Conservation (phyloP, 345 rosid genomes). For the Laguncularia racemosa region DNA sequence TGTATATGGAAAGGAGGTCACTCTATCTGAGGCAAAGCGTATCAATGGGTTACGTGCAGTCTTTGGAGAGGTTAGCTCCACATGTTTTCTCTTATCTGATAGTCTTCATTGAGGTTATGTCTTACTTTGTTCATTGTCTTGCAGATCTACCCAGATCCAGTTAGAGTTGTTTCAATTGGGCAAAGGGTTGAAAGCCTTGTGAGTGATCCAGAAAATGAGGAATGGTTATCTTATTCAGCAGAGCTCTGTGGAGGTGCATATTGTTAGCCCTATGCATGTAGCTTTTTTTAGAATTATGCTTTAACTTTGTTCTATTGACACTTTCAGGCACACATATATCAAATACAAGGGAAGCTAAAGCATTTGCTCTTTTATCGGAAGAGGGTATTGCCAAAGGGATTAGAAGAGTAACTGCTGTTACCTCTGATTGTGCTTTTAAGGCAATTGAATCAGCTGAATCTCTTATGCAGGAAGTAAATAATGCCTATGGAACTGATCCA, state of each 20-base stretch:
- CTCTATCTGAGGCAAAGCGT: constrained; percentile 65
- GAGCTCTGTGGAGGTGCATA: constrained; percentile 91
- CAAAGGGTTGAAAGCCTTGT: constrained; percentile 68
- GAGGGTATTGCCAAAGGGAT: constrained; percentile 96
- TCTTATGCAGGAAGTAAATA: constrained; percentile 64
- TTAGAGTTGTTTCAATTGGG: constrained; percentile 91
- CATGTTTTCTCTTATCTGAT: constrained; percentile 8
- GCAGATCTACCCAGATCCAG: constrained; percentile 93
- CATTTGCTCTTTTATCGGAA: constrained; percentile 91
- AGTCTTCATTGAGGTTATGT: constrained; percentile 1
- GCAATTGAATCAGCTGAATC: constrained; percentile 53
- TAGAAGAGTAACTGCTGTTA: constrained; percentile 84
- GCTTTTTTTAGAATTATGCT: constrained; percentile 10
- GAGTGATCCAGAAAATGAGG: constrained; percentile 72
- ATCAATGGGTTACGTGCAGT: constrained; percentile 87
- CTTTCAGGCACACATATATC: constrained; percentile 76
- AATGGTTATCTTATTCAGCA: constrained; percentile 63
- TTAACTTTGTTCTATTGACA: constrained; percentile 12
- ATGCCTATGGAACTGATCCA: constrained; percentile 58
- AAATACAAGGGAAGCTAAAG: constrained; percentile 88
- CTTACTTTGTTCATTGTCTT: constrained; percentile 8
- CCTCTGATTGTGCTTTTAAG: constrained; percentile 66
- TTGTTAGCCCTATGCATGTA: constrained; percentile 6
- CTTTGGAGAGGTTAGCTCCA: constrained; percentile 82
- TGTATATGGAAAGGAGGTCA: constrained; percentile 74